A percentile compares a stretch with the other conserved stretches of the same genome.
Evolutionary conservation across 1,139 yeast genomes (phyloP).

Genomic region (Arxiozyma telluris): DNA sequence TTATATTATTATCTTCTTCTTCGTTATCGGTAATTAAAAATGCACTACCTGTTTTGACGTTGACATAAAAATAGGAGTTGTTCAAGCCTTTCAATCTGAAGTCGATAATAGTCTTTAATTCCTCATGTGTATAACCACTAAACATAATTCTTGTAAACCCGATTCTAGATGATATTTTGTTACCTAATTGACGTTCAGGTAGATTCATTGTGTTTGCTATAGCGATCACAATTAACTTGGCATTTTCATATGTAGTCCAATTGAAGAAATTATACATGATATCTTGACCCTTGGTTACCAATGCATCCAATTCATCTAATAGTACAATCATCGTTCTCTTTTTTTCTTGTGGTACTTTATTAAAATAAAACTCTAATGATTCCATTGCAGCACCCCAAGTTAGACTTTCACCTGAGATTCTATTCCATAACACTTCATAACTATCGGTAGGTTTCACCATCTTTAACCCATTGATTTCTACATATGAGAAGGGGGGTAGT

Average conservation of each 20-base stretch:
- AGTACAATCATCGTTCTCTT: conserved; percentile 56
- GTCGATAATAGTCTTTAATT: conserved; percentile 64
- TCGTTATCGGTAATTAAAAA: conserved; percentile 13
- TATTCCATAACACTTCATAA: conserved; percentile 75
- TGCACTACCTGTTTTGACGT: conserved; percentile 29
- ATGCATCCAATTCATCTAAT: conserved; percentile 87
- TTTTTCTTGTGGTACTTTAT: conserved; percentile 28
- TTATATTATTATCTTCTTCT: conserved; percentile 5
- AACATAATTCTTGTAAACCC: conserved; percentile 85
- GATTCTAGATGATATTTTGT: conserved; percentile 82
- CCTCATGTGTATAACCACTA: conserved; percentile 77
- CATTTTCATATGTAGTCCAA: conserved; percentile 84
- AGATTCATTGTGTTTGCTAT: conserved; percentile 97
- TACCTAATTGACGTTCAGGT: conserved; percentile 81
- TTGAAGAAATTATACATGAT: conserved; percentile 94
- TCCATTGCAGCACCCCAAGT: conserved; percentile 56
- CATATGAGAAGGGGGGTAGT: conserved; percentile 53
- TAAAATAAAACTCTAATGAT: conserved; percentile 46
- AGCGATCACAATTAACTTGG: conserved; percentile 80
- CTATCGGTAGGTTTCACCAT: conserved; percentile 78
- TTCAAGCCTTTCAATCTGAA: conserved; percentile 56
- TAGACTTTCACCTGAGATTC: conserved; percentile 53
- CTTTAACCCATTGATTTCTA: conserved; percentile 88
- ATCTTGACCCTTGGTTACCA: conserved; percentile 74
- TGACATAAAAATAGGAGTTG: conserved; percentile 29